Evolutionary conservation across 2,329 filamentous ascomycete species (phyloP), one percentile per base, ranked within the genome.

Genomic region (Talaromyces rugulosus): DNA sequence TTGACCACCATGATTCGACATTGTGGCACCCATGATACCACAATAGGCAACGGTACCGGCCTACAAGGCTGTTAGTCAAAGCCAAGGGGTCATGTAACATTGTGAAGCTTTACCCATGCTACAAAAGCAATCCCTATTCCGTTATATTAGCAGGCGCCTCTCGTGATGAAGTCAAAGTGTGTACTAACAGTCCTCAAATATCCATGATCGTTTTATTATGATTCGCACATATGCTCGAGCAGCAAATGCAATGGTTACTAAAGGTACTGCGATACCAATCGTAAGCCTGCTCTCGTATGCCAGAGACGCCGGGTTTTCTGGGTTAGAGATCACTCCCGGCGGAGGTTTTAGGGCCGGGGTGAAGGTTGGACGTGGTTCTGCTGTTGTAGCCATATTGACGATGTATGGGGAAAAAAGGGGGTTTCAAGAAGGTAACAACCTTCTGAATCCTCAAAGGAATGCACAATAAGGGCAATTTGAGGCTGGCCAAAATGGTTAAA

Each of bases 1-100:
- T 42, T 58, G 34, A n/a, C 56, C 56, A 12, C 56, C 56, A 58
- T 58, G 56, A n/a, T 58, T 5, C 27, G 56, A 14, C 56, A 58
- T 58, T 2, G 56, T 58, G 14, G 56, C 56, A 23, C 36, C 56
- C 56, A 58, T 50, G 30, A 58, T 42, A 30, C 34, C 56, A 30
- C 56, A 58, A 30, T 44, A 58, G n/a, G 56, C 56, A 33, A 34
- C 40, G 36, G 56, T 58, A 33, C 56, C 56, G 4, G 40, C 40
- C 56, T 58, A 7, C 23, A 30, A 56, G 40, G 7, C 27, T 18
- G 30, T 58, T 8, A 57, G 27, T 53, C 11, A 56, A 56, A 27
- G n/a, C n/a, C 18, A 27, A 56, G 6, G 27, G 18, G n/a, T 27
- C 8, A 16, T 42, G 8, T 8, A 8, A 50, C 12, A 54, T 53